These are phyloP conservation scores for Kondoa subrosea DNA, from an alignment of 768 basidiomycete genomes.

Conservation along the genomic window DNA sequence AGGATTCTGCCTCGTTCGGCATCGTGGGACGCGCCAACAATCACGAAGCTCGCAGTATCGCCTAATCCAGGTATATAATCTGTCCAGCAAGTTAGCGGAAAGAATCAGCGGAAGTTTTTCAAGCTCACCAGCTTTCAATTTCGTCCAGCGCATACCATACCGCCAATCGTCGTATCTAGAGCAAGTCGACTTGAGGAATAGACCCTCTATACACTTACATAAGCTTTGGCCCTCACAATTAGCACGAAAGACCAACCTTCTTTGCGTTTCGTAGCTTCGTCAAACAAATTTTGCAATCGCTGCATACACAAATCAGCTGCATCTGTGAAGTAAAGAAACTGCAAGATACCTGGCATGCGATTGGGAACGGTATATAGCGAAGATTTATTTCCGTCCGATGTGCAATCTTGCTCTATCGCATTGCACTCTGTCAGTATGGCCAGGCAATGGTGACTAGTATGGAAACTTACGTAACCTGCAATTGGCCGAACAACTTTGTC, in stretches of 20 bases:
- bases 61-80: slow-evolving; percentile 77
- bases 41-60: slow-evolving; percentile 59
- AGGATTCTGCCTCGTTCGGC: slow-evolving; percentile 59
- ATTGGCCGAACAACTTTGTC: slow-evolving; percentile 42
- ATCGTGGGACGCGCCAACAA: slow-evolving; percentile 54
- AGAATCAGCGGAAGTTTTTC: no score
- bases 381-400: slow-evolving; percentile 41
- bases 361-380: no score
- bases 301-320: no score
- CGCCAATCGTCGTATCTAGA: slow-evolving; percentile 49
- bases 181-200: slow-evolving; percentile 60
- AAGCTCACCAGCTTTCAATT: slow-evolving; percentile 38
- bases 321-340: no score
- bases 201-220: slow-evolving; percentile 37
- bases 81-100: no score
- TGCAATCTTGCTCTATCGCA: slow-evolving; percentile 39
- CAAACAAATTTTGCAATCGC: no score
- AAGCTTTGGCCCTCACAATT: no score
- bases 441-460: not conserved
- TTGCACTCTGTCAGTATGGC: not conserved
- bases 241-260: no score
- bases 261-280: no score
- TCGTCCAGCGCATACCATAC: slow-evolving; percentile 52
- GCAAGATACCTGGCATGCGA: no score
- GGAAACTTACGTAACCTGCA: slow-evolving; percentile 41